Evolutionary conservation across 2,329 filamentous ascomycete species (phyloP).

Genomic region (Aspergillus tubingensis): DNA sequence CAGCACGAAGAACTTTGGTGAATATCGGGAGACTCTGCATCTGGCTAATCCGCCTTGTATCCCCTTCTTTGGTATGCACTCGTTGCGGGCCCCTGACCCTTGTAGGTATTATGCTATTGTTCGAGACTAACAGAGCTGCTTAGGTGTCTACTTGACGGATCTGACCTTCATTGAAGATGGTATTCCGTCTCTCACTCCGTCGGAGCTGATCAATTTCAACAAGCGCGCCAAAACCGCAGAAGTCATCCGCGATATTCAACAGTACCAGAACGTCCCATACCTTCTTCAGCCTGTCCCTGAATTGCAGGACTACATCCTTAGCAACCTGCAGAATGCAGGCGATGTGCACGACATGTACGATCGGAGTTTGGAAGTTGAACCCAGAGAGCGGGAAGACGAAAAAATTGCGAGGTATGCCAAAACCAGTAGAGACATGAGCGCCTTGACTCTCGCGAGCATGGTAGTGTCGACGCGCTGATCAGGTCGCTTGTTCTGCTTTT

Average conservation of each 20-base stretch:
- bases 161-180: constrained; percentile 98
- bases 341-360: constrained; percentile 99
- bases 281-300: constrained; percentile 84
- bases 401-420: constrained; percentile 91
- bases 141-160: constrained; percentile 94
- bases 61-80: constrained; percentile 82
- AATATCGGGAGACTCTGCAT: constrained; percentile 92
- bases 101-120: background rate
- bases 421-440: constrained; percentile 36
- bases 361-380: constrained; percentile 89
- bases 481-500: constrained; percentile 14
- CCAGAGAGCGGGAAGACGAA: constrained; percentile 94
- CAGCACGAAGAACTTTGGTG: constrained; percentile 96
- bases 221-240: constrained; percentile 98
- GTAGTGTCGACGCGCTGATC: constrained; percentile 36
- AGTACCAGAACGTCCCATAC: constrained; percentile 98
- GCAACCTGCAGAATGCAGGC: constrained; percentile 91
- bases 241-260: constrained; percentile 96
- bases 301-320: constrained; percentile 93
- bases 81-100: constrained; percentile 40
- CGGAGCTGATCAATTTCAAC: constrained; percentile 95
- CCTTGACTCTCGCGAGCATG: constrained; percentile 36
- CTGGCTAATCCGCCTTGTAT: constrained; percentile 95
- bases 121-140: constrained; percentile 3
- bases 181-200: constrained; percentile 94